Evolutionary conservation across 257 asterid genomes (phyloP), one percentile per base, ranked within the genome.

Genomic region (Euphrasia confusa): DNA sequence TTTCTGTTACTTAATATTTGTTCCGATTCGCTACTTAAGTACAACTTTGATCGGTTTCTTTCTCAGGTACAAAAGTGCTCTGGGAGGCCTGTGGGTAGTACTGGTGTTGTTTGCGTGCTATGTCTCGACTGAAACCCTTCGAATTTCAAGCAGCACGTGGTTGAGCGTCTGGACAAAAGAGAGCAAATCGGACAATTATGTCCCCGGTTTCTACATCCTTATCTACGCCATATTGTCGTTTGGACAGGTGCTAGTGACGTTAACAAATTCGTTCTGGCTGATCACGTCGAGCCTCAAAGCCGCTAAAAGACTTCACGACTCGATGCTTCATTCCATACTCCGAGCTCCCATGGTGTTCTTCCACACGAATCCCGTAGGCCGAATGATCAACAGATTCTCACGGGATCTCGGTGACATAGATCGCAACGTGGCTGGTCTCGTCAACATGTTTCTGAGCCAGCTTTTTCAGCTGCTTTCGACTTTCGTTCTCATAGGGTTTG

Each of bases 111-210:
- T 86, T 56, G 42, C 68, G 8, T 86, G 95, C 74, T 92, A 92
- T 67, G 70, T 64, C 59, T 58, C 76, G 48, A 84, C 89, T 56
- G 98, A 92, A 80, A 74, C 70, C 71, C 83, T 92, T 54, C 80
- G 98, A 72, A 84, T 89, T 65, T 75, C 84, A 56, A 86, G 98
- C 68, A 92, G 98, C 86, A 84, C 95, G 2, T 89, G 95, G 98
- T 69, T 92, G 79, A 84, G 98, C 74, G 71, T 80, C 44, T 92
- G 98, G 98, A 89, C 98, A 14, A 82, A 86, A 67, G 83, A 81
- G 72, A 81, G 93, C 75, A 75, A 84, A 63, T 64, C 79, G 15
- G 72, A 56, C 60, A 67, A 64, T 72, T 76, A 80, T 54, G 75
- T 68, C 26, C 79, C 95, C 44, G 86, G 83, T 53, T 92, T 89